Conservation (phyloP, 306 rosid species). For the Cucumis cinereus region DNA sequence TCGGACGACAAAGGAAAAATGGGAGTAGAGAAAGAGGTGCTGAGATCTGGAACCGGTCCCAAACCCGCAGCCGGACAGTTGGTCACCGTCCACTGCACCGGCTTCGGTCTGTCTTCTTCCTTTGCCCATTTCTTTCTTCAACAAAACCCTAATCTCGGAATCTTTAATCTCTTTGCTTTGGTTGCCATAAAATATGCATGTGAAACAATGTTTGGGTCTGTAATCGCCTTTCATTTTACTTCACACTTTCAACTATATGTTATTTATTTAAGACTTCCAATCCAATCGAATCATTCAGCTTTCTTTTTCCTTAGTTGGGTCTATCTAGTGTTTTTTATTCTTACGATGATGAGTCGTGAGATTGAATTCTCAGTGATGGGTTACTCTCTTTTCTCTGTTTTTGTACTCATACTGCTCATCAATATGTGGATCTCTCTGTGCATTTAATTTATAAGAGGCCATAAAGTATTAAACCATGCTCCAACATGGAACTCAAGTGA, state of each 20-base stretch:
- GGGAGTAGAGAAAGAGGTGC: conserved; percentile 79
- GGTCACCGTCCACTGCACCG: conserved; percentile 96
- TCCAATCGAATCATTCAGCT: too few relatives aligned
- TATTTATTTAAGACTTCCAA: neutral
- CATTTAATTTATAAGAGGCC: neutral
- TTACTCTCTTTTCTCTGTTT: neutral
- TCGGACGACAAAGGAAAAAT: conserved; percentile 10
- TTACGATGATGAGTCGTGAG: neutral
- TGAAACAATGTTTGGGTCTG: neutral
- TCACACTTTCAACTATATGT: neutral
- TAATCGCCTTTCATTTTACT: neutral
- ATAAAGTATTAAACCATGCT: neutral
- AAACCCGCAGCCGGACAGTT: conserved; percentile 60
- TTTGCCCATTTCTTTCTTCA: neutral
- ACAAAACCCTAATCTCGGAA: neutral
- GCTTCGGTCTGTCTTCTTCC: conserved; percentile 42
- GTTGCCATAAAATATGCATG: neutral
- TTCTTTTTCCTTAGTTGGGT: neutral
- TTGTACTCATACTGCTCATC: neutral
- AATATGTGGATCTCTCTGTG: neutral
- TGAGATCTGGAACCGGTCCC: conserved; percentile 71
- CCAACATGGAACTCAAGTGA: neutral
- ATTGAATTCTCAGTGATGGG: neutral
- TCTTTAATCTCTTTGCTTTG: neutral
- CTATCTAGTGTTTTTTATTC: neutral